phyloP scores from a whole-genome alignment of 345 rosid species.

The Theobroma cacao region DNA sequence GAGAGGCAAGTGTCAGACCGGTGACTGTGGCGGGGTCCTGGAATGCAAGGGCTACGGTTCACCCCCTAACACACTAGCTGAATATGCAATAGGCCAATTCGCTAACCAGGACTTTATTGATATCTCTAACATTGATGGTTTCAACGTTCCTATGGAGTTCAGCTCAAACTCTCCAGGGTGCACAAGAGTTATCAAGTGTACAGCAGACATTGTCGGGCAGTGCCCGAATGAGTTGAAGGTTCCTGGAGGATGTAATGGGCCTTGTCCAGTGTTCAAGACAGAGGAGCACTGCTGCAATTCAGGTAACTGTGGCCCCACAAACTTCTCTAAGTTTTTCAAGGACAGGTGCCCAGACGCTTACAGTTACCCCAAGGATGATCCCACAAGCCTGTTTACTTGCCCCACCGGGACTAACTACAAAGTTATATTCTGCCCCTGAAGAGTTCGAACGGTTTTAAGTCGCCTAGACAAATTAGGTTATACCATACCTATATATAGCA shows the following conservation, averaged over 20 bases:
- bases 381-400: slow-evolving; percentile 2
- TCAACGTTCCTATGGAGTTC: slow-evolving; percentile 13
- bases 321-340: slow-evolving; percentile 23
- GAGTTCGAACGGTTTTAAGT: not conserved
- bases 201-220: slow-evolving; percentile 6
- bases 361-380: slow-evolving; percentile 13
- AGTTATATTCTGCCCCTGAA: slow-evolving; percentile 11
- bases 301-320: slow-evolving; percentile 21
- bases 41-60: slow-evolving; percentile 1
- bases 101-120: slow-evolving; percentile 7
- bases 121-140: slow-evolving; percentile 10
- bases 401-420: slow-evolving; percentile 9
- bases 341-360: slow-evolving; percentile 24
- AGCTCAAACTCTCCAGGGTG: slow-evolving; percentile 8
- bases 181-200: slow-evolving; percentile 10
- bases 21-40: not conserved
- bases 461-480: not conserved
- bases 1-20: not conserved
- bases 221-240: slow-evolving; percentile 21
- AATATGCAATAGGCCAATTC: not conserved
- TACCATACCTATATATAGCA: not conserved
- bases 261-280: slow-evolving; percentile 22
- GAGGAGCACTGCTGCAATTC: slow-evolving; percentile 22
- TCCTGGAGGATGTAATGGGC: slow-evolving; percentile 21
- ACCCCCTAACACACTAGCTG: slow-evolving; percentile 10